Evolutionary conservation across 208 protist species (phyloP).

Genomic region (Leishmania guyanensis): DNA sequence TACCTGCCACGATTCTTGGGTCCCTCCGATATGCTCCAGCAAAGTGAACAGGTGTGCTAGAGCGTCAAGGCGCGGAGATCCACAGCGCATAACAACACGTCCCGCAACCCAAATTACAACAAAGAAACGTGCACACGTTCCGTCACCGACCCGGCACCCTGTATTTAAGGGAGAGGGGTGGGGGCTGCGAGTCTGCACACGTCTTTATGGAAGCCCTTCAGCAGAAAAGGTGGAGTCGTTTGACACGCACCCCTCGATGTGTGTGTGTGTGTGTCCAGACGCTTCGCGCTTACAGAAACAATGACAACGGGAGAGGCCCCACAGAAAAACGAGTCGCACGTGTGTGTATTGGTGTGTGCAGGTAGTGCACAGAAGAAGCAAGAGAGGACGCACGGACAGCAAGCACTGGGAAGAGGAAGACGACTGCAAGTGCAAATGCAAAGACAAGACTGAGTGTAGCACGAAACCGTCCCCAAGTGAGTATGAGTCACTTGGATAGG

Average conservation of each 20-base stretch:
- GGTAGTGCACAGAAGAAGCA: neutral
- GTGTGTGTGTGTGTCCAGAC: neutral
- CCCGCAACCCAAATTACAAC: neutral
- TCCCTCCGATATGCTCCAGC: neutral
- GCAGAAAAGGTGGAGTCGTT: neutral
- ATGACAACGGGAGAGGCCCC: neutral
- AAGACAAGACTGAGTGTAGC: neutral
- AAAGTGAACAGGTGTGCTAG: neutral
- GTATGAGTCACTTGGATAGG: neutral
- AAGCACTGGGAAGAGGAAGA: neutral
- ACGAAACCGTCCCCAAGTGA: neutral
- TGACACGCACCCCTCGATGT: neutral
- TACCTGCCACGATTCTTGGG: neutral
- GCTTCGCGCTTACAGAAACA: neutral
- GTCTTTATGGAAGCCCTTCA: conserved; percentile 1
- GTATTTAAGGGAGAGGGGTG: no score
- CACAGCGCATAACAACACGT: neutral
- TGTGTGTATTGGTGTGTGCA: neutral
- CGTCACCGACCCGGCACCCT: neutral
- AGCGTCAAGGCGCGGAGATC: neutral
- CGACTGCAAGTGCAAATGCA: neutral
- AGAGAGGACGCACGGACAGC: neutral
- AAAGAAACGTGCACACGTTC: neutral
- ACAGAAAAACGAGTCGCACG: neutral
- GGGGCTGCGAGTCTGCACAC: neutral